Conservation (phyloP, 1,284 basidiomycete species). For the Singerocomus inundabilis region DNA sequence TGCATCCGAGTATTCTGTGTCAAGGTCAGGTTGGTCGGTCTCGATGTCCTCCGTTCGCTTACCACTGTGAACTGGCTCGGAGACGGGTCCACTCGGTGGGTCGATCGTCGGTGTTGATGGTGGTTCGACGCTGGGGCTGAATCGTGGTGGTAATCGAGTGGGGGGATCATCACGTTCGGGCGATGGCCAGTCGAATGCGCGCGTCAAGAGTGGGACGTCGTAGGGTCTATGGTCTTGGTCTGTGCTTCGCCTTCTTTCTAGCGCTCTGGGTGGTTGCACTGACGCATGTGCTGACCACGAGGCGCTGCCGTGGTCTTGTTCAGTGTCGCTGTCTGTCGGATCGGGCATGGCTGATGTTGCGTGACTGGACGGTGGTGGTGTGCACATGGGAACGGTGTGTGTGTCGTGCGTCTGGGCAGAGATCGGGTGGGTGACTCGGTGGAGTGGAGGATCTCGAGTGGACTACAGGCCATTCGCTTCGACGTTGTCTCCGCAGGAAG, state of each 20-base stretch:
- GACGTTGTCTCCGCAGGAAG: slow-evolving; percentile 6
- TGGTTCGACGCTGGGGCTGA: slow-evolving; percentile 10
- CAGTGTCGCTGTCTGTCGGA: slow-evolving; percentile 32
- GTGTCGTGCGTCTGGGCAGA: slow-evolving; percentile 9
- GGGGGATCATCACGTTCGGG: slow-evolving; percentile 18
- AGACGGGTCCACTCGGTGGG: slow-evolving; percentile 3
- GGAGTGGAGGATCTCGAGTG: slow-evolving; percentile 12
- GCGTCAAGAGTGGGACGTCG: slow-evolving; percentile 21
- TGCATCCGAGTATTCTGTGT: slow-evolving; percentile 19
- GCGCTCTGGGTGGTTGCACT: slow-evolving; percentile 7
- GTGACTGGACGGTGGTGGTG: slow-evolving; percentile 19
- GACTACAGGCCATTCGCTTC: slow-evolving; percentile 27
- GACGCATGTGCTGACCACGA: slow-evolving; percentile 18
- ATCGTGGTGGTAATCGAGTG: slow-evolving; percentile 11
- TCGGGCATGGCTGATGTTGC: slow-evolving; percentile 13
- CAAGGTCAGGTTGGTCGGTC: slow-evolving; percentile 10
- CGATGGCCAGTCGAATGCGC: slow-evolving; percentile 28
- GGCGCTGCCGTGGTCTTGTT: slow-evolving; percentile 33
- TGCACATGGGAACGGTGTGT: slow-evolving; percentile 17
- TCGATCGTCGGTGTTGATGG: slow-evolving; percentile 19
- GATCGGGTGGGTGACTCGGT: slow-evolving; percentile 20
- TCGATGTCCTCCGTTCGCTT: slow-evolving; percentile 6
- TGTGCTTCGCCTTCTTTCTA: slow-evolving; percentile 17
- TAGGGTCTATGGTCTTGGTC: slow-evolving; percentile 18
- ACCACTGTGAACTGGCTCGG: slow-evolving; percentile 22